Base-by-base conservation (phyloP, 257 asterid genomes). In the Solanum phureja region DNA sequence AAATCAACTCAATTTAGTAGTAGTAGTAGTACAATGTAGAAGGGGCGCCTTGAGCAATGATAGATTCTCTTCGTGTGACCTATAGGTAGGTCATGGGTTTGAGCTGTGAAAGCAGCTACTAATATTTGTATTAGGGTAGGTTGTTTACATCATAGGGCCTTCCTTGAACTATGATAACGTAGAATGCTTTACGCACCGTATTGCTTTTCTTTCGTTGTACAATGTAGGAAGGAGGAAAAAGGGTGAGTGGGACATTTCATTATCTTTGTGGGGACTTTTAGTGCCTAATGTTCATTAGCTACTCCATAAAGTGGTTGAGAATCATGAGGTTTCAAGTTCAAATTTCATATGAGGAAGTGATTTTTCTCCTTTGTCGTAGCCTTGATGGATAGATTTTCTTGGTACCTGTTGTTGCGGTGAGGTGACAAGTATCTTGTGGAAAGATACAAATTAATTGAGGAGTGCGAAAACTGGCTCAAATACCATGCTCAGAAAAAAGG, bases 41-140 rank as follows among this genome's bases (percentile, higher is more conserved):
- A 38, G 42, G 42, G 42, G 33, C 33, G 42, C 1, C 52, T 44
- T 11, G 52, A 52, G 60, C 23, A 16, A 52, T 3, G 7, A 3
- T 52, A 5, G 18, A 52, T 52, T 52, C 7, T 52, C 23, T 49
- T 16, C 7, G 23, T 16, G 60, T 49, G 23, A 49, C 8, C 19
- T 49, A 49, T 29, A 29, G 29, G 29, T 13, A 49, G 58, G 7
- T 49, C 21, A 49, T 0, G 62, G 24, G 64, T 56, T 56, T 19
- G n/a, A 0, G 64, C 0, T 0, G 4, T 56, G n/a, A 19, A 58
- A 19, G 24, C 0, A 3, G 2, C 23, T 56, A 56, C n/a, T 4
- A 60, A 60, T 60, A 29, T 60, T 1, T 21, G 68, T 23, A 60
- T 60, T 60, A 60, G 13, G 13, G 6, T 60, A 23, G 27, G 27